Base-by-base conservation (phyloP, 2,329 filamentous ascomycete species). In the Berkeleyomyces basicola region DNA sequence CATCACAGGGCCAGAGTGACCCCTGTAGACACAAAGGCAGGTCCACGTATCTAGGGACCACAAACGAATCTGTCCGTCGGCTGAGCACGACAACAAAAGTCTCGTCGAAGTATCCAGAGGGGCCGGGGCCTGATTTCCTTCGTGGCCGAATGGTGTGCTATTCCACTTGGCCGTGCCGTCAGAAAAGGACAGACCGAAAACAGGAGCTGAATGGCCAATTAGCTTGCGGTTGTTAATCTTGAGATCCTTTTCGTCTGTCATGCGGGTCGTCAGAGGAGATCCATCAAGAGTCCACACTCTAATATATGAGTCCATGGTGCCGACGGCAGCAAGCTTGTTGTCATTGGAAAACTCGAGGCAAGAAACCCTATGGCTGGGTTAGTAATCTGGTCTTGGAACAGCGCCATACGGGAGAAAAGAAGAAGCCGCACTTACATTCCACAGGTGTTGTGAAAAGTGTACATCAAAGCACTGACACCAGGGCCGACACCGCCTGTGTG, bases 261-360 rank as follows among this genome's bases (percentile, higher is more conserved):
- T 79, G 58, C 83, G 81, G 11, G 87, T 87, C 55, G 82, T 82
- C 10, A 99, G 82, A 3, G 88, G 82, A 66, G 86, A 87, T 66
- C 92, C 93, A 69, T 96, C 88, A 47, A 97, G 77, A 46, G 87
- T 87, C 90, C 92, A 99, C 10, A 99, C 82, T 14, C 92, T 87
- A 68, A 99, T 95, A 71, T 96, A 97, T 0, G 92, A 97, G 70
- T 97, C 91, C 62, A 87, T 85, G 58, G 91, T 96, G 37, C 93
- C 95, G 31, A 85, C 88, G 33, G 93, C 93, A 44, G 93, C 88
- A 37, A 97, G 81, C 67, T 85, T 81, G 66, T 89, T 86, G 70
- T 99, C 93, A 61, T 92, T 88, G 0, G 92, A 96, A 70, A 99
- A 96, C 69, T 97, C 92, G 71, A 97, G 83, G 70, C 88, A 95